phyloP scores from a whole-genome alignment of 1,139 yeast species.

The Yamadazyma triangularis region DNA sequence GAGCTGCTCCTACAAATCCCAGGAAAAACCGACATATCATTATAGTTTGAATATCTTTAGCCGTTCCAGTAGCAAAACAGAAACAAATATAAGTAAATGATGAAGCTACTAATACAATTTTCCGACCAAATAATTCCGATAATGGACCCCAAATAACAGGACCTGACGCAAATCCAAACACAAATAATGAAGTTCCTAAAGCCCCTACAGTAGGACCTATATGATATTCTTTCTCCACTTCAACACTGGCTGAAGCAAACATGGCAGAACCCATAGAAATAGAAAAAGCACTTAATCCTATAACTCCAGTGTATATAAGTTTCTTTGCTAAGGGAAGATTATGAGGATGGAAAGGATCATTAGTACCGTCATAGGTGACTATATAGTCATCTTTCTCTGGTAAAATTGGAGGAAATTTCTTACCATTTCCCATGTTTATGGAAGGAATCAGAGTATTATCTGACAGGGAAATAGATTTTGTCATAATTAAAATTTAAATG shows the following conservation, averaged over 20 bases:
- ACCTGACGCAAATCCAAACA: constrained; percentile 43
- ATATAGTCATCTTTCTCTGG: constrained; percentile 31
- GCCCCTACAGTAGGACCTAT: constrained; percentile 31
- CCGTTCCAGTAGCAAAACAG: constrained; percentile 36
- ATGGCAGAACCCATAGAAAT: constrained; percentile 49
- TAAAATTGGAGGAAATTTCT: constrained; percentile 32
- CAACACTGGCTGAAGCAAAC: constrained; percentile 27
- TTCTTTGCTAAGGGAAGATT: constrained; percentile 39
- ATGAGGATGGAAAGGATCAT: constrained; percentile 47
- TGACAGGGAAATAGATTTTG: too few relatives aligned
- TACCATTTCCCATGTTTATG: constrained; percentile 42
- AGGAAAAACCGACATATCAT: constrained; percentile 40
- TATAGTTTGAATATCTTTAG: constrained; percentile 34
- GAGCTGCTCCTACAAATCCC: constrained; percentile 40
- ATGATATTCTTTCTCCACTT: constrained; percentile 22
- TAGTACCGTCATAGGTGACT: constrained; percentile 44
- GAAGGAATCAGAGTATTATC: too few relatives aligned
- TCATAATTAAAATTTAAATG: too few relatives aligned
- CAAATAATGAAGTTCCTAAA: constrained; percentile 37
- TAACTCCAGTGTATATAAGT: constrained; percentile 19
- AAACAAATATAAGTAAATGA: constrained; percentile 29
- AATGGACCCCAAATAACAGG: constrained; percentile 42
- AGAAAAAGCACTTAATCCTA: constrained; percentile 31
- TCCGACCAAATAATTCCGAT: constrained; percentile 39
- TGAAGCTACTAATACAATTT: constrained; percentile 24